Base-by-base conservation (phyloP, 257 asterid genomes). In the Solanum chilense region DNA sequence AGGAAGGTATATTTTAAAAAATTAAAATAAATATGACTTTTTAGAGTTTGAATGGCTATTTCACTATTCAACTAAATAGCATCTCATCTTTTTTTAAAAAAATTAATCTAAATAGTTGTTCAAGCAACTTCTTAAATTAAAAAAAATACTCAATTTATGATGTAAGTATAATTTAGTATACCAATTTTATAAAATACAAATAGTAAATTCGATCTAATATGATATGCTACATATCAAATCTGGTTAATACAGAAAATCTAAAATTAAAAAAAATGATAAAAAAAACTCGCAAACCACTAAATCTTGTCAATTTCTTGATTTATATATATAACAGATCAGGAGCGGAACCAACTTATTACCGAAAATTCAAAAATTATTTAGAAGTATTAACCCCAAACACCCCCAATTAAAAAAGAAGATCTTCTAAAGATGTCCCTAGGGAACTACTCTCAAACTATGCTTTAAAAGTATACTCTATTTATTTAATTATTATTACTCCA, bases 31-130 rank as follows among this genome's bases (percentile, higher is more conserved):
- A 45, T 27, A 12, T 8, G 68, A 47, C 68, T 47, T 49, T 80
- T 80, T 16, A 80, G 85, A 80, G 12, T 44, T 47, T 80, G 85
- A 80, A 80, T 47, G 44, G 85, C 44, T 80, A 80, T 80, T 47
- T 80, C 18, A 4, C n/a, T 10, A 47, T 15, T 80, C 64, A 80
- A 29, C 16, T 9, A 27, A 1, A 16, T 78, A 14, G 12, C 39
- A 33, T 25, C 44, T 44, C 20, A 15, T 49, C 21, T 12, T 16
- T 45, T 6, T 47, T 13, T 0, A 1, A 16, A 49, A 31, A 69
- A 29, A 31, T 15, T 69, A 16, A 69, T 69, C 41, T 69, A 69
- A 69, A 31, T 68, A n/a, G 15, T 6, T 12, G 12, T 23, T 64
- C 9, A 64, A 9, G 14, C 9, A 64, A 64, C 6, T 0, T 0